Percentiles rank a stretch among this genome's conserved stretches.
Evolutionary conservation across 2,329 filamentous ascomycete species (phyloP).

Genomic region (Epichloe aotearoae): DNA sequence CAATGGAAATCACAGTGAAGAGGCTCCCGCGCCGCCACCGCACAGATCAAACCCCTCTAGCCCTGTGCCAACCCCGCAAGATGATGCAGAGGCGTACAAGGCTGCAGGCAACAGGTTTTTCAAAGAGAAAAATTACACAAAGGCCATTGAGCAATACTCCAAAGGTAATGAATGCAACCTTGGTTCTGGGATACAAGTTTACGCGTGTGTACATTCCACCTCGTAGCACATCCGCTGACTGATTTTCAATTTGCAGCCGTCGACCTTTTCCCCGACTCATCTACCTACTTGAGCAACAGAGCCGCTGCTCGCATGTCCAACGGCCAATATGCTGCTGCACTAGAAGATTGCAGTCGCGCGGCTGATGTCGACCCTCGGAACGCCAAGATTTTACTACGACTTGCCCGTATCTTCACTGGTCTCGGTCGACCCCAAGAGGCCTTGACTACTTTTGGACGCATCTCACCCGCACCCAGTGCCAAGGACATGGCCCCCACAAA

Average conservation of each 20-base stretch:
- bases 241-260: conserved; percentile 46
- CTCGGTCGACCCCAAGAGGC: conserved; percentile 81
- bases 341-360: conserved; percentile 77
- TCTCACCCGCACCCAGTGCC: conserved; percentile 65
- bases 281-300: conserved; percentile 88
- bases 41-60: conserved; percentile 53
- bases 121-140: conserved; percentile 81
- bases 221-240: not conserved
- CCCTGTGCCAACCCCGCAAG: conserved; percentile 39
- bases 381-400: conserved; percentile 72
- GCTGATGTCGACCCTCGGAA: conserved; percentile 76
- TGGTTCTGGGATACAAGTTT: not conserved
- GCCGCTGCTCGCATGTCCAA: conserved; percentile 90
- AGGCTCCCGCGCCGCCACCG: conserved; percentile 54
- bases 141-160: conserved; percentile 84
- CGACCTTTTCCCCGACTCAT: conserved; percentile 69
- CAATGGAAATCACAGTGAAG: conserved; percentile 28
- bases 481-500: conserved; percentile 75
- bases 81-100: conserved; percentile 88
- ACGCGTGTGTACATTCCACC: not conserved
- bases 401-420: conserved; percentile 81
- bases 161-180: conserved; percentile 51
- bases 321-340: conserved; percentile 61
- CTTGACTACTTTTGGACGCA: conserved; percentile 65
- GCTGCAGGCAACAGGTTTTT: conserved; percentile 90